Evolutionary conservation across 2,329 filamentous ascomycete genomes (phyloP).

Genomic region (Emmonsiellopsis sp.): DNA sequence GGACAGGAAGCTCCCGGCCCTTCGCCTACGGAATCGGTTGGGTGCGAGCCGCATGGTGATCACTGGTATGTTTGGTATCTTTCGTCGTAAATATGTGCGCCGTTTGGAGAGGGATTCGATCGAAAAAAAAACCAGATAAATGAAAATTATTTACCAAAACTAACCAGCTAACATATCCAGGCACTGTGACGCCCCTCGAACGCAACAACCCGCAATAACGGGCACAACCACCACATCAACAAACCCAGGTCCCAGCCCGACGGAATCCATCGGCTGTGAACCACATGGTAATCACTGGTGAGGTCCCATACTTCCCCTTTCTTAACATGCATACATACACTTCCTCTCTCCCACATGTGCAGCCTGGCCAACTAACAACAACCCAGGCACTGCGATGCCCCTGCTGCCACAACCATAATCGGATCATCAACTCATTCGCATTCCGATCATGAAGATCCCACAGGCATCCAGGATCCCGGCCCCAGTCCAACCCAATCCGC

Average conservation of each 20-base stretch:
- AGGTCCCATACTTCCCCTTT: background rate
- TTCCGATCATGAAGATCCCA: background rate
- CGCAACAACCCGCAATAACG: constrained; percentile 1
- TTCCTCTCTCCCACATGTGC: background rate
- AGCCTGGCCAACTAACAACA: background rate
- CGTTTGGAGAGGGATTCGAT: background rate
- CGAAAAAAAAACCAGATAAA: background rate
- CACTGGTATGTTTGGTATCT: constrained; percentile 6
- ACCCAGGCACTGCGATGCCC: background rate
- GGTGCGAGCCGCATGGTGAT: constrained; percentile 9
- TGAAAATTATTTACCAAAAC: background rate
- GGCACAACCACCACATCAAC: constrained; percentile 3
- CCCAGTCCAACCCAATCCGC: constrained; percentile 11
- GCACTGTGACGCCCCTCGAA: constrained; percentile 21
- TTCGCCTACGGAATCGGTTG: constrained; percentile 20
- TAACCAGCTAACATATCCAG: constrained; percentile 5
- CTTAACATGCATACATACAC: background rate
- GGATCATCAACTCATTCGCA: background rate
- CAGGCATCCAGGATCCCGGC: background rate
- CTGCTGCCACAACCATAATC: background rate
- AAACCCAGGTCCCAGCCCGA: constrained; percentile 7
- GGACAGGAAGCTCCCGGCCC: constrained; percentile 18
- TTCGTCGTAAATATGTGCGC: background rate
- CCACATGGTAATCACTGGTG: constrained; percentile 22
- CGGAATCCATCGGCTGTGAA: constrained; percentile 16